These are phyloP conservation scores for Hymenoscyphus salicellus DNA, from an alignment of 2,329 filamentous ascomycete genomes.

Conservation along the genomic window DNA sequence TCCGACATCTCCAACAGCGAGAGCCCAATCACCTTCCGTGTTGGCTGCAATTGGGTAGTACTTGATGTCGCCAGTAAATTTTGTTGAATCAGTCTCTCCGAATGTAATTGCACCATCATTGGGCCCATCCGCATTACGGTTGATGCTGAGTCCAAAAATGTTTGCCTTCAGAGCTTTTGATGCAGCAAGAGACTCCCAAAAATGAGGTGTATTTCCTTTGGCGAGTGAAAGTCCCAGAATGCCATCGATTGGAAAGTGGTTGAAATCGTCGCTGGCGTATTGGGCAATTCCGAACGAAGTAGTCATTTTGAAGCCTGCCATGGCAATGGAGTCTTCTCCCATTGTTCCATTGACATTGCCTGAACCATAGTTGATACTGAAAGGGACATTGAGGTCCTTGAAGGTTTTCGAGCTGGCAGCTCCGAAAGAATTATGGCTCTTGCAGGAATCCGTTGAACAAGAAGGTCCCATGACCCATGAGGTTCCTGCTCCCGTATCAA, in stretches of 20 bases:
- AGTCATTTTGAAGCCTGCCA: constrained; percentile 63
- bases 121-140: constrained; percentile 60
- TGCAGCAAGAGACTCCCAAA: constrained; percentile 60
- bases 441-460: constrained; percentile 66
- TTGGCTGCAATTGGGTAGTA: constrained; percentile 57
- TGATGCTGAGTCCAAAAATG: constrained; percentile 69
- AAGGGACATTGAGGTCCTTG: constrained; percentile 49
- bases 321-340: constrained; percentile 62
- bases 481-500: constrained; percentile 67
- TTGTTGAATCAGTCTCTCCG: constrained; percentile 64
- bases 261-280: constrained; percentile 70
- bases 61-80: constrained; percentile 64
- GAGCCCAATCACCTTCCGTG: constrained; percentile 65
- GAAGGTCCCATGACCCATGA: constrained; percentile 78
- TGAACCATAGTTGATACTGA: constrained; percentile 72
- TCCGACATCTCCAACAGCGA: constrained; percentile 63
- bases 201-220: constrained; percentile 55
- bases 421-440: constrained; percentile 68
- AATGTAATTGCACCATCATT: constrained; percentile 77
- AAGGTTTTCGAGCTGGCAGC: constrained; percentile 63
- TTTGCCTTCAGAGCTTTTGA: constrained; percentile 60
- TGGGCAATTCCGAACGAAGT: constrained; percentile 72
- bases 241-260: constrained; percentile 78
- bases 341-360: constrained; percentile 68
- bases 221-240: constrained; percentile 75